These are phyloP conservation scores for Raphanus hybrid DNA, from an alignment of 441 rosid species.

Conservation along the genomic window DNA sequence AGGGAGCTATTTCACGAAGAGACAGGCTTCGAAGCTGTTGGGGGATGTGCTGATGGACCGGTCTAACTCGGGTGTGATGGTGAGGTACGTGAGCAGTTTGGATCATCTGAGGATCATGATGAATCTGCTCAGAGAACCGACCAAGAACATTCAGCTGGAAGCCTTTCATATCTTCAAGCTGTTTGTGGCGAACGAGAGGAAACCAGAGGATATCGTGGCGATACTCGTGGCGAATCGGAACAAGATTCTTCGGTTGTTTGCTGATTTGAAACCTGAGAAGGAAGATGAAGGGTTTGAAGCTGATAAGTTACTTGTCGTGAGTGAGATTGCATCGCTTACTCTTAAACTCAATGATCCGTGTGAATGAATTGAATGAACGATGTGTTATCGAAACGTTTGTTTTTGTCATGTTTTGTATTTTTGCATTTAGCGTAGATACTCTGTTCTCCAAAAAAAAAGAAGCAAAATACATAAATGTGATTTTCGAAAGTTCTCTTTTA, in stretches of 20 bases:
- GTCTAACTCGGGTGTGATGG: conserved; percentile 74
- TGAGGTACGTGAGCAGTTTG: conserved; percentile 76
- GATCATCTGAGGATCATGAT: conserved; percentile 83
- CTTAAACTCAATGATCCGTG: conserved; percentile 5
- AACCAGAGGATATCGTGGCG: conserved; percentile 43
- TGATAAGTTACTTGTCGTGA: conserved; percentile 35
- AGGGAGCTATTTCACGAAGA: conserved; percentile 69
- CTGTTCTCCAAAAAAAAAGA: neutral
- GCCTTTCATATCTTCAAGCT: conserved; percentile 43
- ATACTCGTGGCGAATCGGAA: conserved; percentile 38
- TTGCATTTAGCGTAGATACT: conserved; percentile 37
- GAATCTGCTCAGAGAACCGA: conserved; percentile 73
- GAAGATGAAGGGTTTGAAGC: conserved; percentile 43
- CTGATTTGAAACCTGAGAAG: conserved; percentile 40
- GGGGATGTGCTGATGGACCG: conserved; percentile 86
- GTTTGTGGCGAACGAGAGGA: conserved; percentile 41
- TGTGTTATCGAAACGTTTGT: conserved; percentile 5
- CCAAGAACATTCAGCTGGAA: conserved; percentile 42
- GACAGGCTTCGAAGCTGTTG: conserved; percentile 74
- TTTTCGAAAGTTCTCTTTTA: neutral
- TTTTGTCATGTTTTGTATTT: neutral
- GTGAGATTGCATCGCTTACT: conserved; percentile 39
- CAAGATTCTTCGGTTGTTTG: conserved; percentile 45
- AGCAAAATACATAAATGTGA: conserved; percentile 22
- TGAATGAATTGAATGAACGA: no score